phyloP scores from a whole-genome alignment of 1,284 basidiomycete species.

The Sporisorium iseilematis-ciliati region DNA sequence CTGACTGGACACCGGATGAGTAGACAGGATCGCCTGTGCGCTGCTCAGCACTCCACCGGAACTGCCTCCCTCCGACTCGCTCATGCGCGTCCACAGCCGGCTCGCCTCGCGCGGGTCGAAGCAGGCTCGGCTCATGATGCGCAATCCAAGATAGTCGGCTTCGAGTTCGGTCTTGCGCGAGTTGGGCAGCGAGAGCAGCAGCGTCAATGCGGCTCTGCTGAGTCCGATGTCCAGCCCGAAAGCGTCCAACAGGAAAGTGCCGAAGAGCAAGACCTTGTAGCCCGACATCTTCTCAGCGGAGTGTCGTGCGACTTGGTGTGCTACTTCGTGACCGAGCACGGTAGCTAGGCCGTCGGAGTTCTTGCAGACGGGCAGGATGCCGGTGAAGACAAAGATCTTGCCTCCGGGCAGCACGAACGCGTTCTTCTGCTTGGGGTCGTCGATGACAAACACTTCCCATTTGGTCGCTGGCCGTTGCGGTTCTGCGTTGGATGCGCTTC shows the following conservation, averaged over 20 bases:
- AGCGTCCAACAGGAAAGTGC: slow-evolving; percentile 48
- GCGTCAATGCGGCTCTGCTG: slow-evolving; percentile 71
- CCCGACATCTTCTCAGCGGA: slow-evolving; percentile 66
- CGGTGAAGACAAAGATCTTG: slow-evolving; percentile 86
- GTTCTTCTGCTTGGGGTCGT: slow-evolving; percentile 79
- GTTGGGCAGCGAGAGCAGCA: slow-evolving; percentile 82
- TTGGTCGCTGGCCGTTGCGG: slow-evolving; percentile 34
- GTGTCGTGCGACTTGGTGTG: slow-evolving; percentile 75
- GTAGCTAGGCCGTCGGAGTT: slow-evolving; percentile 87
- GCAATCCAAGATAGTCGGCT: slow-evolving; percentile 80
- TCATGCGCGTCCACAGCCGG: slow-evolving; percentile 58
- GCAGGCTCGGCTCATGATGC: slow-evolving; percentile 76
- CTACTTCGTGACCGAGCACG: slow-evolving; percentile 86
- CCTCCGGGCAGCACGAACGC: slow-evolving; percentile 82
- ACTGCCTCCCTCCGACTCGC: slow-evolving; percentile 31
- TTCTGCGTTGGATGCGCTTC: slow-evolving; percentile 1
- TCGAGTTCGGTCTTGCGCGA: slow-evolving; percentile 84
- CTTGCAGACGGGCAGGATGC: slow-evolving; percentile 82
- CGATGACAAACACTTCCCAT: slow-evolving; percentile 85
- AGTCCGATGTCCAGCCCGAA: slow-evolving; percentile 59
- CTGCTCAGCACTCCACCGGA: slow-evolving; percentile 27
- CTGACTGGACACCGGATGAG: slow-evolving; percentile 58
- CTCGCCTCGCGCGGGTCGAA: slow-evolving; percentile 80
- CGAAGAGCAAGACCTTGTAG: slow-evolving; percentile 58
- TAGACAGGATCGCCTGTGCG: slow-evolving; percentile 51